phyloP scores from a whole-genome alignment of 352 stramenopile species.

The Phytophthora tentaculata region DNA sequence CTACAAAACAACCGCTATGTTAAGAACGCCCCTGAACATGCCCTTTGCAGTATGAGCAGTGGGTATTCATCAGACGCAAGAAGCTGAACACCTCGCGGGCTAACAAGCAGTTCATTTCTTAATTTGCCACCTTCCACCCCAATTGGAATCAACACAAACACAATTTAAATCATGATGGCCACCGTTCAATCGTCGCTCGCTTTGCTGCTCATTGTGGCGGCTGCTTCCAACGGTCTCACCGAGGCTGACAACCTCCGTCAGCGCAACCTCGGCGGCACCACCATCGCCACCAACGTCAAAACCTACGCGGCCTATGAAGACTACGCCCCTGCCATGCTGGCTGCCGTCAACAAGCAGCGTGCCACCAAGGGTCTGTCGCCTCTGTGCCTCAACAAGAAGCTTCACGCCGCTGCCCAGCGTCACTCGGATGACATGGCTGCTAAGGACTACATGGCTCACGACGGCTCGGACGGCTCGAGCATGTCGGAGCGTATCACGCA shows the following conservation, averaged over 20 bases:
- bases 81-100: neutral
- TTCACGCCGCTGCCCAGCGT: conserved; percentile 24
- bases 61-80: neutral
- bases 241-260: conserved; percentile 15
- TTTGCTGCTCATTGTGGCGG: conserved; percentile 22
- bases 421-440: conserved; percentile 55
- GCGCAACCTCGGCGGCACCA: conserved; percentile 12
- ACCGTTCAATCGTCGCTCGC: conserved; percentile 29
- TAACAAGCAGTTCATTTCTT: conserved; percentile 7
- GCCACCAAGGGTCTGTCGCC: conserved; percentile 38
- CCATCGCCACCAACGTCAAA: conserved; percentile 15
- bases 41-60: too few species aligned
- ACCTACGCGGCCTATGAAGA: conserved; percentile 27
- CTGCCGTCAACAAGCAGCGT: conserved; percentile 52
- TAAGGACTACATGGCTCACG: conserved; percentile 58
- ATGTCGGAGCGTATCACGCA: conserved; percentile 45
- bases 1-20: too few species aligned
- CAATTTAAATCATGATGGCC: conserved; percentile 13
- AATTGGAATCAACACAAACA: conserved; percentile 1
- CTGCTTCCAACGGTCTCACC: conserved; percentile 14
- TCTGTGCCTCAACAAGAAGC: conserved; percentile 50
- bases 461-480: conserved; percentile 43
- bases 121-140: conserved; percentile 13
- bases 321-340: conserved; percentile 13
- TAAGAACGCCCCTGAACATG: too few species aligned